Conservation (phyloP, 495 filamentous ascomycete species). For the Penicillium canescens region DNA sequence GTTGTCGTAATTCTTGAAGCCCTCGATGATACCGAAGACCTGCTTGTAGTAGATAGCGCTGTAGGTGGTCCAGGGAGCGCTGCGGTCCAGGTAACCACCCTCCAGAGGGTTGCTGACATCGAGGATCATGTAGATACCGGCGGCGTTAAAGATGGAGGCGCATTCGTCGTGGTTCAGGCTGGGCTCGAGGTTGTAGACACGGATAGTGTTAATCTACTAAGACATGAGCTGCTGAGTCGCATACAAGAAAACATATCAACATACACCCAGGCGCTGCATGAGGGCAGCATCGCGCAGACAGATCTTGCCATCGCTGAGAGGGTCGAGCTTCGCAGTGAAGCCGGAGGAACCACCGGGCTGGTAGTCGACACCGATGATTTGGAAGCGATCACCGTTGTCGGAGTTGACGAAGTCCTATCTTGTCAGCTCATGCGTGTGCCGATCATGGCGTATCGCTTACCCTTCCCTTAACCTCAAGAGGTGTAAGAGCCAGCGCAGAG, state of each 20-base stretch:
- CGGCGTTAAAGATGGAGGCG: slow-evolving; percentile 87
- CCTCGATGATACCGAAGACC: slow-evolving; percentile 88
- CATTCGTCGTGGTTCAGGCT: slow-evolving; percentile 84
- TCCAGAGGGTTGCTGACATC: slow-evolving; percentile 92
- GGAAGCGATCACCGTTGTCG: slow-evolving; percentile 74
- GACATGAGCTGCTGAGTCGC: slow-evolving; percentile 4
- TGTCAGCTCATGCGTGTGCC: slow-evolving; percentile 36
- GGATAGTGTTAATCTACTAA: slow-evolving; percentile 78
- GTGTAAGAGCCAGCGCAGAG: slow-evolving; percentile 37
- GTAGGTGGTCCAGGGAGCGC: slow-evolving; percentile 69
- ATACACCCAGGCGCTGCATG: slow-evolving; percentile 77
- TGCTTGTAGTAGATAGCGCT: slow-evolving; percentile 72
- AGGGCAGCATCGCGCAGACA: slow-evolving; percentile 91
- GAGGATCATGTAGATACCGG: slow-evolving; percentile 68
- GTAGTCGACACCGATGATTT: slow-evolving; percentile 90
- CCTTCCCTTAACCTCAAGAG: slow-evolving; percentile 9
- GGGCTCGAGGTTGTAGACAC: slow-evolving; percentile 90
- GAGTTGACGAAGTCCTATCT: slow-evolving; percentile 76
- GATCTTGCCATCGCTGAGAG: slow-evolving; percentile 69
- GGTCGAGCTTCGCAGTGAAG: slow-evolving; percentile 70
- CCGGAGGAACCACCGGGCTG: slow-evolving; percentile 88
- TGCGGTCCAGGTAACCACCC: slow-evolving; percentile 73
- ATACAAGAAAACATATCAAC: slow-evolving; percentile 1
- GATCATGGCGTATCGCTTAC: slow-evolving; percentile 23
- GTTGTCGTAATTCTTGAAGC: slow-evolving; percentile 92